Conservation (phyloP, 345 rosid genomes). For the Dimocarpus longan region DNA sequence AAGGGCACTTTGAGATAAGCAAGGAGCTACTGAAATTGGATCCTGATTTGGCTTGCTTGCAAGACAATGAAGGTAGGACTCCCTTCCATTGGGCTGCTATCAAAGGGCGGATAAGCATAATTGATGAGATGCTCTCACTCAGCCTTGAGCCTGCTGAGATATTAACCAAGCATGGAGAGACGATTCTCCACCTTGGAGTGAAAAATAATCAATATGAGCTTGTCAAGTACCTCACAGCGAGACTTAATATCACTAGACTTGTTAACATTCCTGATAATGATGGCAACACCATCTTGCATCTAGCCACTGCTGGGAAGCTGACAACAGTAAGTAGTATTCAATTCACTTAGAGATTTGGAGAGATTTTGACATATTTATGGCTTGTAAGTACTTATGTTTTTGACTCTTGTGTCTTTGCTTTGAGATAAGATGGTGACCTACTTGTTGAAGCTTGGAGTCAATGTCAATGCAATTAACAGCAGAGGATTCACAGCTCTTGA, state of each 20-base stretch:
- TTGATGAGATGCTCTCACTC: conserved; percentile 43
- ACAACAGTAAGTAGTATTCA: conserved; percentile 27
- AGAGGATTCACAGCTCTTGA: conserved; percentile 48
- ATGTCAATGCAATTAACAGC: conserved; percentile 47
- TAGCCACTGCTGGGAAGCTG: conserved; percentile 51
- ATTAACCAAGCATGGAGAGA: conserved; percentile 43
- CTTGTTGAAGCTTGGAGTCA: conserved; percentile 38
- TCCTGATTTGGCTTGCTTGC: conserved; percentile 31
- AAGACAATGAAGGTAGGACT: conserved; percentile 47
- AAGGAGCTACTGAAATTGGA: conserved; percentile 44
- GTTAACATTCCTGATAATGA: conserved; percentile 38
- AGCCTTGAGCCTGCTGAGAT: conserved; percentile 36
- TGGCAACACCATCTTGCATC: conserved; percentile 58
- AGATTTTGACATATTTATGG: background rate
- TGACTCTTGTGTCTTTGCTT: background rate
- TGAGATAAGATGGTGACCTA: conserved; percentile 38
- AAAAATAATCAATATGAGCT: conserved; percentile 49
- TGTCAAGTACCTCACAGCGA: conserved; percentile 42
- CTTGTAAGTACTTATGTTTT: background rate
- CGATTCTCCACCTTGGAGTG: conserved; percentile 53
- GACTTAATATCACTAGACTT: conserved; percentile 31
- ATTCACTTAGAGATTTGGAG: background rate
- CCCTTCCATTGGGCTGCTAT: conserved; percentile 56
- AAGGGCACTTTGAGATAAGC: conserved; percentile 49
- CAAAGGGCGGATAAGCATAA: conserved; percentile 49